phyloP scores from a whole-genome alignment of 495 filamentous ascomycete genomes.

The Aspergillus conjunctus region DNA sequence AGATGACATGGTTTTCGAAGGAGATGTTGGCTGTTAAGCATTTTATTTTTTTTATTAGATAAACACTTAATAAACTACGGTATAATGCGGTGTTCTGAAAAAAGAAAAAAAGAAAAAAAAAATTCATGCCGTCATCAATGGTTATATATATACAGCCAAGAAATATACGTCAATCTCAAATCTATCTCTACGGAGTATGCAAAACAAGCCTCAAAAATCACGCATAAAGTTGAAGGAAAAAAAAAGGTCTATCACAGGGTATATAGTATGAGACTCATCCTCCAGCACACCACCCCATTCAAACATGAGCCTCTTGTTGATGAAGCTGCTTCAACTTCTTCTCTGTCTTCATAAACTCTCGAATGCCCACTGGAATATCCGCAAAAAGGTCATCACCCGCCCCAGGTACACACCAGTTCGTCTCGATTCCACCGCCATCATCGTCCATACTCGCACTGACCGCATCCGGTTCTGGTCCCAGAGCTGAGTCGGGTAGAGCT shows the following conservation, averaged over 20 bases:
- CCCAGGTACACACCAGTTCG: slow-evolving; percentile 58
- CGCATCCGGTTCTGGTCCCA: slow-evolving; percentile 41
- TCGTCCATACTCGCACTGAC: slow-evolving; percentile 71
- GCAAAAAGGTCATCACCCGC: slow-evolving; percentile 64
- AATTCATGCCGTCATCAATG: background rate
- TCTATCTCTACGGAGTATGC: slow-evolving; percentile 7
- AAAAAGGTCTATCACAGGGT: slow-evolving; percentile 5
- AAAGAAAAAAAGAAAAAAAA: too few species aligned
- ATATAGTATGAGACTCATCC: background rate
- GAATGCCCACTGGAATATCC: slow-evolving; percentile 86
- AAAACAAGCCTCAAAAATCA: background rate
- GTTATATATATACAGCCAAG: slow-evolving; percentile 1
- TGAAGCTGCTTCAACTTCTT: slow-evolving; percentile 84
- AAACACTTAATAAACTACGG: too few species aligned
- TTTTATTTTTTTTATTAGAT: too few species aligned
- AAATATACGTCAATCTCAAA: slow-evolving; percentile 15
- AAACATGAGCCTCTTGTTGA: slow-evolving; percentile 34
- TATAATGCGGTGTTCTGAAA: too few species aligned
- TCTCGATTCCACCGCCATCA: slow-evolving; percentile 73
- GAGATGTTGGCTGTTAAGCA: too few species aligned
- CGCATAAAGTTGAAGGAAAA: background rate
- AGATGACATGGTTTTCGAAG: too few species aligned
- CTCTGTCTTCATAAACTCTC: slow-evolving; percentile 97
- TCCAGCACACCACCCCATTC: slow-evolving; percentile 13
- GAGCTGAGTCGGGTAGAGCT: slow-evolving; percentile 35